Evolutionary conservation across 176 grass and related monocot genomes (phyloP), one percentile per base, ranked within the genome.

Genomic region (Olyra latifolia): DNA sequence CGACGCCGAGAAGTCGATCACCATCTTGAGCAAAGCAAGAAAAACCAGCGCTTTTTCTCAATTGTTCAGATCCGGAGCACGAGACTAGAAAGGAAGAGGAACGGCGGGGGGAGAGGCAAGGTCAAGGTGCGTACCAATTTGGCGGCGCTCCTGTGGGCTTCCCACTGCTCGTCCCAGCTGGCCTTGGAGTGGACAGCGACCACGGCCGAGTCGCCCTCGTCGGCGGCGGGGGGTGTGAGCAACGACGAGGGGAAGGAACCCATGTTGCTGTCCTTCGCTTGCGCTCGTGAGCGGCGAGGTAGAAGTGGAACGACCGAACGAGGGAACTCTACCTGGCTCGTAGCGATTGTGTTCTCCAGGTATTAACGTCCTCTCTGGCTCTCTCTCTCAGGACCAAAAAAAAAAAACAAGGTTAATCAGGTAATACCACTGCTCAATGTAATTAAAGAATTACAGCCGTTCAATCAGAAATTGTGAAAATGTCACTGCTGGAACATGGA

Each of bases 1-100:
- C 5, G 83, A 79, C 28, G 92, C 92, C 20, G 88, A 87, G 80
- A 98, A 98, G 74, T 98, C 92, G 76, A 95, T 85, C 74, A 95
- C 92, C 83, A 94, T 71, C 89, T 94, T 72, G 35, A 32, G 29
- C 87, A 23, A 44, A 48, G 57, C 66, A 74, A 66, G 58, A 11
- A 66, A 68, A 20, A 10, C 10, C 40, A n/a, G 0, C 11, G 9
- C 5, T 10, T 4, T 57, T 22, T n/a, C n/a, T 22, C 22, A 10
- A 7, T 55, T 23, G 47, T 3, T 72, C 74, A 86, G 74, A 87
- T 83, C 80, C 82, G 25, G 47, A 62, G 13, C 38, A 12, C 7
- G 11, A 8, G 47, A 39, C 12, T 1, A 2, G 13, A 13, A 1
- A 0, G 47, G 61, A n/a, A 7, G 27, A 48, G 16, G 29, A 19